These are phyloP conservation scores for Rhodotorula sp. DNA, from an alignment of 1,284 basidiomycete genomes.

Conservation along the genomic window DNA sequence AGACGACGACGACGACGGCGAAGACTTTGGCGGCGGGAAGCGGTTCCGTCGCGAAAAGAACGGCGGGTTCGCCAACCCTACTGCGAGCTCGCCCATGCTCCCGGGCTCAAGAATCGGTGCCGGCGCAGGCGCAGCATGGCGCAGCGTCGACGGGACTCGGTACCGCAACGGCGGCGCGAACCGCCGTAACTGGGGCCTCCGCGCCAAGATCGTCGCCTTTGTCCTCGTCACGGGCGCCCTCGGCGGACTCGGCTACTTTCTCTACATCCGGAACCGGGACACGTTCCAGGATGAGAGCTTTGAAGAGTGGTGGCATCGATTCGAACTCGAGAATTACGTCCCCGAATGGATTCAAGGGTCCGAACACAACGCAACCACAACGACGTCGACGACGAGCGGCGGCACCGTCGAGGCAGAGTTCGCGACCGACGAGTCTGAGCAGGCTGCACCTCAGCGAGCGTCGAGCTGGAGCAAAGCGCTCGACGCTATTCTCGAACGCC, in stretches of 20 bases:
- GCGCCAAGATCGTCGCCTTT: conserved; percentile 5
- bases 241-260: not conserved
- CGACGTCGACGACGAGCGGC: not conserved
- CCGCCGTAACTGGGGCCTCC: conserved; percentile 9
- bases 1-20: not conserved
- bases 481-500: not conserved
- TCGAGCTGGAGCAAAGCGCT: conserved; percentile 1
- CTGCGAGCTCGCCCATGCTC: not conserved
- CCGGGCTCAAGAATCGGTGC: not conserved
- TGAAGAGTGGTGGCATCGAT: not conserved
- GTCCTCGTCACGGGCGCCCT: conserved; percentile 4
- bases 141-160: not conserved
- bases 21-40: not conserved
- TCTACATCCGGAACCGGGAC: conserved; percentile 1
- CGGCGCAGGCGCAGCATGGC: not conserved
- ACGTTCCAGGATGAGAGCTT: not conserved
- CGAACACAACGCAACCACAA: not conserved
- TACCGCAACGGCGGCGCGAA: not conserved
- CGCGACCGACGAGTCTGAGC: not conserved
- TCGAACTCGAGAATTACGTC: not conserved
- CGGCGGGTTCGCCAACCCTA: not conserved
- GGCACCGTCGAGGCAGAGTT: not conserved
- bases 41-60: not conserved
- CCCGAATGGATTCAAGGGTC: not conserved
- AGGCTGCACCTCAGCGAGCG: not conserved